phyloP scores from a whole-genome alignment of 2,329 filamentous ascomycete genomes.

The Herpotrichia juniperi region DNA sequence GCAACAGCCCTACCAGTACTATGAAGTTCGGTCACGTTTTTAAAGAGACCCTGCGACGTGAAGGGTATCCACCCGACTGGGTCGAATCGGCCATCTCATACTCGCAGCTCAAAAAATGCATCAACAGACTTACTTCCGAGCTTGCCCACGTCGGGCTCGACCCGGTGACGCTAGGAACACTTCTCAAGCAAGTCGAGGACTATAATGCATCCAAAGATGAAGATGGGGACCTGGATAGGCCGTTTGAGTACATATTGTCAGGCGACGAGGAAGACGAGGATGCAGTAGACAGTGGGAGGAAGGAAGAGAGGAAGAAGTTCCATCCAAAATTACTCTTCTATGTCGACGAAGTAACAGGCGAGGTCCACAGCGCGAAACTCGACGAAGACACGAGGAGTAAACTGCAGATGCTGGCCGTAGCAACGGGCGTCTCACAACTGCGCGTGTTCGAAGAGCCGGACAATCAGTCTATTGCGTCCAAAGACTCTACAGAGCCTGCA shows the following conservation, averaged over 20 bases:
- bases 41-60: constrained; percentile 69
- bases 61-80: constrained; percentile 76
- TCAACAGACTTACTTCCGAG: constrained; percentile 79
- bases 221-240: constrained; percentile 33
- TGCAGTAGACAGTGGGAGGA: constrained; percentile 7
- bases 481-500: constrained; percentile 2
- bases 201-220: constrained; percentile 47
- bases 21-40: constrained; percentile 93
- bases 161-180: constrained; percentile 69
- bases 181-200: constrained; percentile 59
- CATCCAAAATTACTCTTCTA: constrained; percentile 74
- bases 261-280: constrained; percentile 18
- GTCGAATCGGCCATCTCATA: constrained; percentile 81
- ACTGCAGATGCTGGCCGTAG: constrained; percentile 64
- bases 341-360: constrained; percentile 69
- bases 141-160: constrained; percentile 74
- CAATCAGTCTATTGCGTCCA: constrained; percentile 14
- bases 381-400: constrained; percentile 69
- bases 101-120: constrained; percentile 83
- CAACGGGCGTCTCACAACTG: constrained; percentile 50
- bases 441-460: constrained; percentile 38
- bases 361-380: constrained; percentile 71
- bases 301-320: constrained; percentile 47
- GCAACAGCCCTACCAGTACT: constrained; percentile 14
- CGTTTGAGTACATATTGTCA: constrained; percentile 46